Base-by-base conservation (phyloP, 352 stramenopile species). In the Globisporangium orthogonon region DNA sequence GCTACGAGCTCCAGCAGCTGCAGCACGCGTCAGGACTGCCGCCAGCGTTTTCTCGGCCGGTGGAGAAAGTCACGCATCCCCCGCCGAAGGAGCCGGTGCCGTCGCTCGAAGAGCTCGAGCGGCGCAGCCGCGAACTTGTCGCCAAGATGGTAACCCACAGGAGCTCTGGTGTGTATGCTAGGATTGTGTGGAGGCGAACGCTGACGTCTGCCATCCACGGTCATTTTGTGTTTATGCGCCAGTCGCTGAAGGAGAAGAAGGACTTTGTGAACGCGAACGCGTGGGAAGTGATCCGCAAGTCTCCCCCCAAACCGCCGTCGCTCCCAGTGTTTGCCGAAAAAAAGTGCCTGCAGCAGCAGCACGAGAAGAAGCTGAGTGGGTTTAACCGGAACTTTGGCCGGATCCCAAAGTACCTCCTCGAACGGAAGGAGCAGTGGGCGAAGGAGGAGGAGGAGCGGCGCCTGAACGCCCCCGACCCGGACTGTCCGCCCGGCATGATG, bases 401-500 rank as follows among this genome's bases (percentile, higher is more conserved):
- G 46, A 80, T 91, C 48, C 83, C 83, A 5, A 64, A 63, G 57
- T 93, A 91, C 57, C 60, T 93, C 17, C 60, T 89, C 14, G 70
- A 82, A 31, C 80, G 81, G 17, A 89, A 91, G 59, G 80, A 87
- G 45, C 66, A 94, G 40, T 95, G 86, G 84, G 84, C 79, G 4
- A 63, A 56, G n/a, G 87, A 95, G 52, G 89, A 96, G 59, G 81
- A 95, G 66, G 75, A 94, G 52, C 72, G 81, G 1, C 68, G 74
- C 4, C 67, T 58, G 17, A 93, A 89, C 50, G 67, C 75, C 13
- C 84, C 84, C 0, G 88, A 97, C 60, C 88, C 88, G 1, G 76
- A 94, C 50, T 96, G 86, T 52, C 89, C 89, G 7, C 79, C 76
- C 10, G 89, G 89, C 0, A 97, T 97, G 89, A 65, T 85, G 51